Conservation (phyloP, 345 rosid genomes). For the Sapria himalayana region DNA sequence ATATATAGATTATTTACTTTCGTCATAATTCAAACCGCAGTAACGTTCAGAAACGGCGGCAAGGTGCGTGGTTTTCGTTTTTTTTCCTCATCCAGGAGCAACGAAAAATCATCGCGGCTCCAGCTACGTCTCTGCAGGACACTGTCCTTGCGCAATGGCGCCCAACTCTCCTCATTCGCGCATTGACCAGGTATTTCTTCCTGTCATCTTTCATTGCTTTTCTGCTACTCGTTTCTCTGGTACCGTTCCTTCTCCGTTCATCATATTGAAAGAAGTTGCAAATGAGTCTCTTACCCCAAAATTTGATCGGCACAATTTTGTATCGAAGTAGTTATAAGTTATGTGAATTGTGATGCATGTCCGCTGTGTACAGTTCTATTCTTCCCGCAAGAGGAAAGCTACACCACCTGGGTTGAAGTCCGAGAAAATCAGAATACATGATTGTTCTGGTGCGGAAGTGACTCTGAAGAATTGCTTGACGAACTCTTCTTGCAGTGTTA, state of each 20-base stretch:
- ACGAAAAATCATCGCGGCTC: too few species aligned
- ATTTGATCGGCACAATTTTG: not conserved
- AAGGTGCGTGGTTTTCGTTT: not conserved
- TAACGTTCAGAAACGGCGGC: too few species aligned
- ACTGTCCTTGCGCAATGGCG: constrained; percentile 25
- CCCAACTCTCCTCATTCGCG: constrained; percentile 37
- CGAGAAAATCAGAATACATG: constrained; percentile 25
- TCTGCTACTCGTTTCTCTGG: not conserved
- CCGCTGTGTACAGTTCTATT: constrained; percentile 32
- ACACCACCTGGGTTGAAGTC: constrained; percentile 39
- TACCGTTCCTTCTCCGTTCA: not conserved
- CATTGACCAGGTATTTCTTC: constrained; percentile 40
- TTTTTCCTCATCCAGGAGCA: not conserved
- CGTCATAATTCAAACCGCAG: too few species aligned
- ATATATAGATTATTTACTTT: too few species aligned
- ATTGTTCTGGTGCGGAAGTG: constrained; percentile 50
- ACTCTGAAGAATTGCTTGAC: constrained; percentile 43
- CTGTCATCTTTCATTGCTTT: not conserved
- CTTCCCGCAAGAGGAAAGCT: constrained; percentile 61
- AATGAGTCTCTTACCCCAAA: not conserved
- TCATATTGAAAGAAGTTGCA: not conserved
- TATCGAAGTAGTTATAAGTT: not conserved
- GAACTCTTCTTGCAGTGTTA: constrained; percentile 22
- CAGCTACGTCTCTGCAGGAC: constrained; percentile 17
- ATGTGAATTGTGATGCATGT: constrained; percentile 7